Evolutionary conservation across 345 rosid genomes (phyloP), one percentile per base, ranked within the genome.

Genomic region (Salix udensis): DNA sequence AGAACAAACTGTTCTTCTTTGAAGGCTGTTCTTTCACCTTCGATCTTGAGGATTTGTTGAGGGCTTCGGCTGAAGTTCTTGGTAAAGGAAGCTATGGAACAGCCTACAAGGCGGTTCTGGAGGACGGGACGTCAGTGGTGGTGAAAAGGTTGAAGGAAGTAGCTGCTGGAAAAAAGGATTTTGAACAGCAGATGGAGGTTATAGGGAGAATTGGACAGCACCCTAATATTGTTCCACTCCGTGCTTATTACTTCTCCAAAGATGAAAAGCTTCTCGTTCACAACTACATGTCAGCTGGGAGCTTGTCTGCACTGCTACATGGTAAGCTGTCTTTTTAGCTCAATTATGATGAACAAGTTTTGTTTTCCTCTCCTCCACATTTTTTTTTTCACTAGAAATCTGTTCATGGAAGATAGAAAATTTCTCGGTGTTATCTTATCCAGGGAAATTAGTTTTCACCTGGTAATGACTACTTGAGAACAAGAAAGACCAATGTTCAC

Each of bases 21-120:
- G 91, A 88, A n/a, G 92, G 91, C 9, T 87, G 90, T 58, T 75
- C 78, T 75, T 89, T 82, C 68, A 83, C 73, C 68, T 93, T 93
- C 61, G 93, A 93, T 78, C 90, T 93, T 1, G 97, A 93, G 84
- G 97, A 93, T 82, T 82, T 93, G 65, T 77, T 93, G 85, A 90
- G 90, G 81, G 97, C 97, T 68, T 93, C 97, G 0, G 97, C 97
- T 6, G 97, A 93, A 83, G 96, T 93, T 82, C 93, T 93, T 0
- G 97, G 97, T 10, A 93, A 91, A 81, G 97, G 97, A 42, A 91
- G 91, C 68, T 90, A 84, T 3, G 97, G 97, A 52, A 90, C 96
- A 0, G 87, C 97, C 5, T 93, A 93, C 58, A 93, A 91, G 77
- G 97, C 96, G 5, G 84, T 87, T 16, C 81, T 93, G 72, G 97